Conservation (phyloP, 768 basidiomycete genomes). For the Auricularia auricula-judae region DNA sequence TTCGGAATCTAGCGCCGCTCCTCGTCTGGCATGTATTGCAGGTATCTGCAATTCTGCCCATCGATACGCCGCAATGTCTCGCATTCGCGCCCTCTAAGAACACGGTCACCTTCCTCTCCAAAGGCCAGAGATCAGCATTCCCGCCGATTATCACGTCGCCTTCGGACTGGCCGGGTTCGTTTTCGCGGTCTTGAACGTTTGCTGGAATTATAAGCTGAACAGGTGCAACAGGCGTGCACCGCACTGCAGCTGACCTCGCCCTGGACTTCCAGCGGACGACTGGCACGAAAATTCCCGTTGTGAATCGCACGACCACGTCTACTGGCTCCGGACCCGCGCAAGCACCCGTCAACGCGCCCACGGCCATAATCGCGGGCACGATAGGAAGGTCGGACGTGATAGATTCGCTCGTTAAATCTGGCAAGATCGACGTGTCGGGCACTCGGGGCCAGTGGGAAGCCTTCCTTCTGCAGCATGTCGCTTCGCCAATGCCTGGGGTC, state of each 20-base stretch:
- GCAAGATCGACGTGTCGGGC: slow-evolving; percentile 44
- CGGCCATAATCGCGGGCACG: slow-evolving; percentile 54
- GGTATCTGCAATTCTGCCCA: background rate
- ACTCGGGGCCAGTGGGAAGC: slow-evolving; percentile 60
- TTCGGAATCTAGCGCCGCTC: background rate
- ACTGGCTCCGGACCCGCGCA: slow-evolving; percentile 12
- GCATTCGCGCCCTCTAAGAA: background rate
- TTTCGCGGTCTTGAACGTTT: background rate
- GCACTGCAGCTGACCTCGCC: slow-evolving; percentile 49
- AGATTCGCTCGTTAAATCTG: slow-evolving; percentile 37
- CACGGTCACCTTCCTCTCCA: background rate
- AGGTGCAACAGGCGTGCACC: slow-evolving; percentile 36
- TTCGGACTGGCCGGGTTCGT: slow-evolving; percentile 38
- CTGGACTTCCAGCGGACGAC: slow-evolving; percentile 55
- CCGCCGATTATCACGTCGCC: slow-evolving; percentile 31
- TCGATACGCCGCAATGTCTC: background rate
- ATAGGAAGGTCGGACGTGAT: slow-evolving; percentile 48
- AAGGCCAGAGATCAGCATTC: background rate
- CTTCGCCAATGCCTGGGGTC: slow-evolving; percentile 42
- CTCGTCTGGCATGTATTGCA: background rate
- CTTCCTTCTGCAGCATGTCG: slow-evolving; percentile 40
- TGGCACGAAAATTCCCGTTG: slow-evolving; percentile 35
- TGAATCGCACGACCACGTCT: slow-evolving; percentile 36
- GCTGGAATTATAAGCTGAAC: too few relatives aligned
- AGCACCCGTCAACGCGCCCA: background rate